phyloP scores from a whole-genome alignment of 306 rosid genomes.

The Medicago arabica region DNA sequence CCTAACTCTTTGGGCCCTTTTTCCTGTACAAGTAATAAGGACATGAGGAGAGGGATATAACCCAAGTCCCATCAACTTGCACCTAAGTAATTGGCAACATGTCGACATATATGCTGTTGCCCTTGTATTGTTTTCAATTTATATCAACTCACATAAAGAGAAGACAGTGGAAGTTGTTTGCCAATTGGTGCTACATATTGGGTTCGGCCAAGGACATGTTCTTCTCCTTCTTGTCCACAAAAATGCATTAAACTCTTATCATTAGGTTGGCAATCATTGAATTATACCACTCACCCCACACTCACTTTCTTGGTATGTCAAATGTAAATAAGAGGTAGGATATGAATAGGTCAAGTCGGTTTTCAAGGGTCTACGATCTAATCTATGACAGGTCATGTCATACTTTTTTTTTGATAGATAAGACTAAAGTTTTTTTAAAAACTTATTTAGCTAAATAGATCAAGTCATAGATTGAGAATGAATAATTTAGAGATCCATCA shows the following conservation, averaged over 20 bases:
- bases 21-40: conserved; percentile 18
- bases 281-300: conserved; percentile 41
- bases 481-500: too few relatives aligned
- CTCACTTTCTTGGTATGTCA: neutral
- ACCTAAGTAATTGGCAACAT: conserved; percentile 24
- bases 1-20: conserved; percentile 51
- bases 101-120: conserved; percentile 33
- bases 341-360: too few relatives aligned
- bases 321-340: neutral
- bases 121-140: conserved; percentile 32
- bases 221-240: conserved; percentile 40
- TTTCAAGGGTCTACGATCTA: too few relatives aligned
- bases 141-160: conserved; percentile 29
- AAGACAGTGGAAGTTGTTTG: conserved; percentile 16
- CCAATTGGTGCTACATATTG: conserved; percentile 15
- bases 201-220: conserved; percentile 42
- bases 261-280: conserved; percentile 31
- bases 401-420: too few relatives aligned
- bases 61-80: conserved; percentile 43
- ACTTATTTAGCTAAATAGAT: too few relatives aligned
- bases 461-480: too few relatives aligned
- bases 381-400: too few relatives aligned
- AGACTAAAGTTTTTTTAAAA: too few relatives aligned
- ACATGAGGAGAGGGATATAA: conserved; percentile 34
- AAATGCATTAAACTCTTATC: conserved; percentile 25